Evolutionary conservation across 257 asterid species (phyloP), one percentile per base, ranked within the genome.

Genomic region (Gardenia jasminoides): DNA sequence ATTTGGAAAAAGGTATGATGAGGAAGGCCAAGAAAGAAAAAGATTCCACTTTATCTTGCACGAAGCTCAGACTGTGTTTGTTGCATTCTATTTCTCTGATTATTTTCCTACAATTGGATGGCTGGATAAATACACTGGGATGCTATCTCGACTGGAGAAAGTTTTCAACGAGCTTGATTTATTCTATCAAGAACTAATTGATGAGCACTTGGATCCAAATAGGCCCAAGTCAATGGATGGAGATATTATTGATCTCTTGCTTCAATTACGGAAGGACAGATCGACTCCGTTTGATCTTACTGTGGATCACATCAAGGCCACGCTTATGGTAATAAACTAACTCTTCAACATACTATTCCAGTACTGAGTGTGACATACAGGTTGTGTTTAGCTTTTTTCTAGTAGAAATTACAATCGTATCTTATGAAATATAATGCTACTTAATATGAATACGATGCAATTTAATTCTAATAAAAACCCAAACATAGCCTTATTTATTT

Each of bases 21-120:
- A 72, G n/a, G 47, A 30, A 72, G 30, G 31, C 30, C 66, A 50
- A 15, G 47, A 72, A 19, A 72, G n/a, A 24, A 72, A 28, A 7
- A 52, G 76, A 31, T 72, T 50, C 31, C 10, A 30, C 5, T 9
- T 30, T 4, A 66, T 72, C 20, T 3, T 72, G 20, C 46, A 52
- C 7, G 65, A 72, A 33, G 46, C 26, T 50, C 31, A 50, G 20
- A 65, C 76, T 6, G 8, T 22, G 41, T 50, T 72, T 30, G 46
- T 72, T 26, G 65, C 46, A 1, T 72, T 72, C 46, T 72, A 28
- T 72, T 72, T 48, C 4, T 72, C 76, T n/a, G 62, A 72, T 72
- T 72, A 48, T 56, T 72, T 72, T 54, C 76, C 76, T 3, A 26
- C 33, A 28, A 30, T 72, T 50, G 76, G 76, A 8, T 72, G 76